Percentiles rank a stretch among this genome's conserved stretches.
Evolutionary conservation across 345 rosid species (phyloP).

Genomic region (Corchorus olitorius): DNA sequence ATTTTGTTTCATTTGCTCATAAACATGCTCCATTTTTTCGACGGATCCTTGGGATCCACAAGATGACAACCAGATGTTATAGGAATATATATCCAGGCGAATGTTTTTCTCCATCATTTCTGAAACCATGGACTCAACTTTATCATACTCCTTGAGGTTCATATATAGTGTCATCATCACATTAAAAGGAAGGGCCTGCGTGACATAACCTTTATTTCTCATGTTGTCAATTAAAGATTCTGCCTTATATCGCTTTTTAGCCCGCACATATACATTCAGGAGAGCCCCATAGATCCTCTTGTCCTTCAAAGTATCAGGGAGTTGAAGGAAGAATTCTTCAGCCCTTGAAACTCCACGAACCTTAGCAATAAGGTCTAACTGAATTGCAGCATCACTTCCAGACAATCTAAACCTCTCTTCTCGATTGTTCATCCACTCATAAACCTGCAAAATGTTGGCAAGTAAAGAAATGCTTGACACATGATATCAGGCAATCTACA

Average conservation of each 20-base stretch:
- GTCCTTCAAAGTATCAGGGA: constrained; percentile 70
- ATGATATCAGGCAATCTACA: neutral
- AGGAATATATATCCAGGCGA: constrained; percentile 76
- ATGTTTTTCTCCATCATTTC: constrained; percentile 83
- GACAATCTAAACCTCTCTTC: constrained; percentile 68
- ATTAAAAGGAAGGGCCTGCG: constrained; percentile 69
- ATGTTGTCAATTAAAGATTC: constrained; percentile 64
- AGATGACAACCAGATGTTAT: constrained; percentile 93
- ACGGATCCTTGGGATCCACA: constrained; percentile 66
- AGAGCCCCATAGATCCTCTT: constrained; percentile 82
- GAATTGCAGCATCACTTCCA: constrained; percentile 92
- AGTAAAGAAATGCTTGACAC: neutral
- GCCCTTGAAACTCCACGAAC: constrained; percentile 76
- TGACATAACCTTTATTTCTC: constrained; percentile 60
- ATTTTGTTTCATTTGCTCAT: constrained; percentile 70
- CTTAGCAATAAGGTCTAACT: constrained; percentile 84
- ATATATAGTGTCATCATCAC: constrained; percentile 98
- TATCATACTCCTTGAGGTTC: constrained; percentile 72
- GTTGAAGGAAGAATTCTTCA: constrained; percentile 57
- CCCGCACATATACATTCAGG: constrained; percentile 72
- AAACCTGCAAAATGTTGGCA: constrained; percentile 46
- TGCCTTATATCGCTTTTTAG: constrained; percentile 65
- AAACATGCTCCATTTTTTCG: constrained; percentile 79
- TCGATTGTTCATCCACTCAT: constrained; percentile 88
- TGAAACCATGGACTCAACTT: constrained; percentile 60